Conservation (phyloP, 2,329 filamentous ascomycete genomes). For the Xylariomycetidae sp. region DNA sequence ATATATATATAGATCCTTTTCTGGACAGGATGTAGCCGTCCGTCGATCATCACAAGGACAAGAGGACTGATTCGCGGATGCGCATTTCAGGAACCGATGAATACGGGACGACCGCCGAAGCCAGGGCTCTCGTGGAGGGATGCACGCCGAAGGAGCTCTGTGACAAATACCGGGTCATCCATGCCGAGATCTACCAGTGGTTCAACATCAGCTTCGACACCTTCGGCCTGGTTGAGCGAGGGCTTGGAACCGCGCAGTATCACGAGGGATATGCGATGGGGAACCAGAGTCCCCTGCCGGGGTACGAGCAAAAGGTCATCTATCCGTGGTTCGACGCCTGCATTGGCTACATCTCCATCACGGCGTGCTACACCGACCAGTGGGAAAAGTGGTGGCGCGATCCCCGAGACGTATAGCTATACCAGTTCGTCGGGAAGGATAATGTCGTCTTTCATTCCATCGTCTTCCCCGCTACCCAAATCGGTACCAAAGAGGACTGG, state of each 20-base stretch:
- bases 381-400: constrained; percentile 14
- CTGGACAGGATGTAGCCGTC: constrained; percentile 4
- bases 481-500: constrained; percentile 8
- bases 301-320: constrained; percentile 10
- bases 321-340: constrained; percentile 12
- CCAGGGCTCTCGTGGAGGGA: constrained; percentile 11
- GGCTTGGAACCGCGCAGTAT: constrained; percentile 11
- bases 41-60: constrained; percentile 4
- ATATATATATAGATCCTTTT: too few species aligned
- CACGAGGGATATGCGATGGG: constrained; percentile 10
- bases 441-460: constrained; percentile 12
- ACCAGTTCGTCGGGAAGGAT: constrained; percentile 12
- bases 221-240: constrained; percentile 11
- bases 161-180: constrained; percentile 12
- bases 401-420: constrained; percentile 11
- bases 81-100: constrained; percentile 10
- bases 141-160: constrained; percentile 11
- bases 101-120: constrained; percentile 11
- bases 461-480: constrained; percentile 11
- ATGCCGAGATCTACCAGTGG: constrained; percentile 12
- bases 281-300: constrained; percentile 8
- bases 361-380: constrained; percentile 9
- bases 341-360: constrained; percentile 12
- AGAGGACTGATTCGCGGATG: constrained; percentile 5
- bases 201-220: constrained; percentile 13